Evolutionary conservation across 148 eudicot genomes (phyloP).

Genomic region (Polygonum aviculare): DNA sequence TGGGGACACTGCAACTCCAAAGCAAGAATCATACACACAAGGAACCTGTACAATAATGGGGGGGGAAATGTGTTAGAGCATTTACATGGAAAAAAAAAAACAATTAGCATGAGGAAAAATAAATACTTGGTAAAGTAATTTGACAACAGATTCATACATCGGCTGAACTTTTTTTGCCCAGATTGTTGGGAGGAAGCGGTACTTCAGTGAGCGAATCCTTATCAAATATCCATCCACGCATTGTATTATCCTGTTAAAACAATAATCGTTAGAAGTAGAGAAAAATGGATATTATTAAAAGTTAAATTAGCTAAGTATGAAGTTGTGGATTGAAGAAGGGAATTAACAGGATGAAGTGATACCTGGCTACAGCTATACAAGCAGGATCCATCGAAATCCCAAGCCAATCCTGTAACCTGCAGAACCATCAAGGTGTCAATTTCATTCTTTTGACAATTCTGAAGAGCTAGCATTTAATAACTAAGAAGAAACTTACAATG

Average conservation of each 20-base stretch:
- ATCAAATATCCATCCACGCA: constrained; percentile 58
- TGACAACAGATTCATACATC: constrained; percentile 42
- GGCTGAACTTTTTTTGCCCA: constrained; percentile 42
- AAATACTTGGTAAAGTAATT: not conserved
- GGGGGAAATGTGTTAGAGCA: not conserved
- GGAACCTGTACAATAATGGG: constrained; percentile 46
- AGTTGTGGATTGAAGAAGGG: not conserved
- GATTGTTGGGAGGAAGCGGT: constrained; percentile 53
- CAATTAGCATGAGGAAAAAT: not conserved
- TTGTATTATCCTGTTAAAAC: constrained; percentile 54
- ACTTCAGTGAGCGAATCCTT: constrained; percentile 46
- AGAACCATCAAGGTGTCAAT: constrained; percentile 10
- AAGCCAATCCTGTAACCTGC: constrained; percentile 80
- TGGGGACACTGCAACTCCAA: constrained; percentile 81
- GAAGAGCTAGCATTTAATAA: not conserved
- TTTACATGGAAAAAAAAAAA: not conserved
- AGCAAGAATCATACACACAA: constrained; percentile 61
- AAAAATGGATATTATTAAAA: not conserved
- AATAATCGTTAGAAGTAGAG: not conserved
- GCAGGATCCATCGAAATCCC: constrained; percentile 85
- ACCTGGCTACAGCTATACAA: constrained; percentile 95
- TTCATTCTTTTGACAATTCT: constrained; percentile 8
- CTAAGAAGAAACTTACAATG: constrained; percentile 41
- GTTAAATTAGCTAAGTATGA: not conserved
- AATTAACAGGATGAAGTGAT: not conserved